Conservation (phyloP, 2,329 filamentous ascomycete species). For the Botrytis paeoniae region DNA sequence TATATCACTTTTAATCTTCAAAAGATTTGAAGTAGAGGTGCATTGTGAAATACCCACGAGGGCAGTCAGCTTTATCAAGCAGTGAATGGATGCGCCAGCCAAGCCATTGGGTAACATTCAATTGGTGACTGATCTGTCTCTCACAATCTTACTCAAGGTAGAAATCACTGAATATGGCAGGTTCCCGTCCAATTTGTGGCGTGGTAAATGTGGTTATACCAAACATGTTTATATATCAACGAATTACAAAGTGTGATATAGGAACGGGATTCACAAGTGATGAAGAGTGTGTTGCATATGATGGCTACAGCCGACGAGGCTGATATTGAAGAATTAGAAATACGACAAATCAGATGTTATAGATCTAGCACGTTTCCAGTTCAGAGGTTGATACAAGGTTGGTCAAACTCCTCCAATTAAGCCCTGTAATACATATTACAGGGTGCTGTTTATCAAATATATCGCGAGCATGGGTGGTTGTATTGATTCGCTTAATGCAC, state of each 20-base stretch:
- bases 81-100: slow-evolving; percentile 1
- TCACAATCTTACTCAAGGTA: background rate
- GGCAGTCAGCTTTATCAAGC: slow-evolving; percentile 13
- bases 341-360: background rate
- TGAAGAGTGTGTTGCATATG: background rate
- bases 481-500: slow-evolving; percentile 14
- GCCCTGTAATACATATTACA: background rate
- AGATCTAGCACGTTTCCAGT: slow-evolving; percentile 1
- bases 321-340: background rate
- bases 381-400: slow-evolving; percentile 7
- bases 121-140: background rate
- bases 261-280: background rate
- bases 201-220: background rate
- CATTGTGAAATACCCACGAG: background rate
- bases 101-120: slow-evolving; percentile 1
- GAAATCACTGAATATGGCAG: background rate
- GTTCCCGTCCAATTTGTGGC: background rate
- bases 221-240: slow-evolving; percentile 5
- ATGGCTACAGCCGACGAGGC: background rate
- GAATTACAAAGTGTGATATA: background rate
- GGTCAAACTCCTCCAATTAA: background rate
- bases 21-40: background rate
- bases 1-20: slow-evolving; percentile 3
- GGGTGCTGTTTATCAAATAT: background rate
- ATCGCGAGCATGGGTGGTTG: background rate